Percentiles rank a stretch among this genome's conserved stretches.
phyloP scores from a whole-genome alignment of 306 rosid species.

The Alnus glutinosa region DNA sequence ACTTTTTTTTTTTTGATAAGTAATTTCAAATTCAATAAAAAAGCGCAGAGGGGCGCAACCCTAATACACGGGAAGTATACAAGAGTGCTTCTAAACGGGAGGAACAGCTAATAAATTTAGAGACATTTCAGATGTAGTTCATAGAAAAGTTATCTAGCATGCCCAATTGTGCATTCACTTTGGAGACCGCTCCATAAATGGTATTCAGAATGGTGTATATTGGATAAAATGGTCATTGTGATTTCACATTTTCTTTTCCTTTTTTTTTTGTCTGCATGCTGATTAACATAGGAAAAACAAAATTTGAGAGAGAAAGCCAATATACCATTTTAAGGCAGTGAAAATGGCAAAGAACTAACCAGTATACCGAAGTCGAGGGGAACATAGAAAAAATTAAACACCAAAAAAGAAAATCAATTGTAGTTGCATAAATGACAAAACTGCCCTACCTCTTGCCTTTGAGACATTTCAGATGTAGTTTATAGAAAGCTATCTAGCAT shows the following conservation, averaged over 20 bases:
- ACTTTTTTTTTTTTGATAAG: background rate
- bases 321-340: background rate
- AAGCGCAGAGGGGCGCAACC: too few relatives aligned
- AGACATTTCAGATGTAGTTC: background rate
- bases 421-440: background rate
- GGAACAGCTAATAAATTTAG: background rate
- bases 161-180: background rate
- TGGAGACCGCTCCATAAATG: background rate
- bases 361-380: background rate
- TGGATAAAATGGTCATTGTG: background rate
- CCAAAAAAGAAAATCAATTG: constrained; percentile 6
- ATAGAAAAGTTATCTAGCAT: background rate
- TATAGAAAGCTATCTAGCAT: background rate
- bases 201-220: background rate
- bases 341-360: background rate
- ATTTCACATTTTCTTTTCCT: background rate
- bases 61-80: too few relatives aligned
- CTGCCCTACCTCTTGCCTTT: constrained; percentile 42
- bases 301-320: too few relatives aligned
- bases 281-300: background rate
- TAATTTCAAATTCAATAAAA: too few relatives aligned
- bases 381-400: background rate
- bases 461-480: background rate
- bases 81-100: too few relatives aligned
- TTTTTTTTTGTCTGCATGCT: background rate